Evolutionary conservation across 2,329 filamentous ascomycete genomes (phyloP), one percentile per base, ranked within the genome.

Genomic region (Parastagonospora nodorum): DNA sequence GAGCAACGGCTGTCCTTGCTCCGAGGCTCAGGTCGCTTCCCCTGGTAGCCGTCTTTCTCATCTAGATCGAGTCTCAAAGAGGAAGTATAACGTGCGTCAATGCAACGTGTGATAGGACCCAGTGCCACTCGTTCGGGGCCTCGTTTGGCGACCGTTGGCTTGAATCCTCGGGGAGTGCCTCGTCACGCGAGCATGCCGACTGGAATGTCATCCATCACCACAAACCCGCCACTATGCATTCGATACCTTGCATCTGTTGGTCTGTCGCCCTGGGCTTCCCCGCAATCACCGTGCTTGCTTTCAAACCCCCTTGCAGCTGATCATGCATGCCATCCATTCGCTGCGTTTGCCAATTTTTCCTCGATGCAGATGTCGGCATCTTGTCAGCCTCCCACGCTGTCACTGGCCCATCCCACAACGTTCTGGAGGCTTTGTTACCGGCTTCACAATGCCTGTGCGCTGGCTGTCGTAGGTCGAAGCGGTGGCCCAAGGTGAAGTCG

Each of bases 281-380:
- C 71, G 71, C 71, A 73, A 68, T 71, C 60, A 51, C 58, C 64
- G 60, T 68, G 60, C 62, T 64, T 65, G 41, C 61, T 38, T 39
- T 57, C 56, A 57, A 53, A 56, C 62, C 55, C 66, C 71, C 71
- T 71, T 74, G 72, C 70, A 72, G 69, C 65, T 69, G 66, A 72
- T 70, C 69, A 71, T 72, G 71, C 68, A 71, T 66, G 62, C 61
- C 59, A 67, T 64, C 59, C 60, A 58, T 60, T 55, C 65, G 64
- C 53, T 68, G 64, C 66, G 57, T 66, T 66, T 60, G 62, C 62
- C 63, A 60, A 63, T 59, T 61, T 59, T 51, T 59, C 19, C 19
- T 61, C 57, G 53, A 55, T 58, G 55, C 56, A 47, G 44, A 42
- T 51, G 55, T 57, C 56, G 54, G 53, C 49, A 44, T 55, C 57